A percentile compares a stretch with the other conserved stretches of the same genome.
Conservation (phyloP, 2,329 filamentous ascomycete genomes). For the Blumeria hordei region DNA sequence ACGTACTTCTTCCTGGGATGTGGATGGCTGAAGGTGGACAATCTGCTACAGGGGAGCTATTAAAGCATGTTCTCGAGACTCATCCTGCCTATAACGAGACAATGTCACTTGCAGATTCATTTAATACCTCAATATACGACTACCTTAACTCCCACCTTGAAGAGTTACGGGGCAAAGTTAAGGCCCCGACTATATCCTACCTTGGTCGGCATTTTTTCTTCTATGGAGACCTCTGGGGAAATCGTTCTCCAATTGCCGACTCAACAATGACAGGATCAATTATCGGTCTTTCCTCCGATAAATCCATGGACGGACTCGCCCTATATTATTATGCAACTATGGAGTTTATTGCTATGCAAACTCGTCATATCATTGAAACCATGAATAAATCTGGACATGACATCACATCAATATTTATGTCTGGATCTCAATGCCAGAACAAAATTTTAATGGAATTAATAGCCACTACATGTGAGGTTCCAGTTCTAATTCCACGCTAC, state of each 20-base stretch:
- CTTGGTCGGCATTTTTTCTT: constrained; percentile 91
- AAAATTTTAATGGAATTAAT: constrained; percentile 76
- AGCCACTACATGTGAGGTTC: constrained; percentile 74
- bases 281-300: constrained; percentile 70
- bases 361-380: constrained; percentile 74
- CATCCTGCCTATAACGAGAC: constrained; percentile 77
- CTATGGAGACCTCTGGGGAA: constrained; percentile 93
- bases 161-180: constrained; percentile 42
- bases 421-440: constrained; percentile 92
- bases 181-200: constrained; percentile 59
- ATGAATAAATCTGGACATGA: constrained; percentile 83
- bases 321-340: constrained; percentile 88
- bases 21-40: constrained; percentile 98
- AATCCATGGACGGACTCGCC: constrained; percentile 65
- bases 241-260: constrained; percentile 82
- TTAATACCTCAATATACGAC: constrained; percentile 79
- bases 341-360: constrained; percentile 96
- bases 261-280: constrained; percentile 78
- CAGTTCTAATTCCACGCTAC: constrained; percentile 79
- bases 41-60: constrained; percentile 79
- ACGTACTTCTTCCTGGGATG: constrained; percentile 72
- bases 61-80: constrained; percentile 86
- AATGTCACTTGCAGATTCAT: constrained; percentile 51
- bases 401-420: constrained; percentile 94
- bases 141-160: constrained; percentile 75